Evolutionary conservation across 805 yeast species (phyloP), one percentile per base, ranked within the genome.

Genomic region (Starmerella bombi): DNA sequence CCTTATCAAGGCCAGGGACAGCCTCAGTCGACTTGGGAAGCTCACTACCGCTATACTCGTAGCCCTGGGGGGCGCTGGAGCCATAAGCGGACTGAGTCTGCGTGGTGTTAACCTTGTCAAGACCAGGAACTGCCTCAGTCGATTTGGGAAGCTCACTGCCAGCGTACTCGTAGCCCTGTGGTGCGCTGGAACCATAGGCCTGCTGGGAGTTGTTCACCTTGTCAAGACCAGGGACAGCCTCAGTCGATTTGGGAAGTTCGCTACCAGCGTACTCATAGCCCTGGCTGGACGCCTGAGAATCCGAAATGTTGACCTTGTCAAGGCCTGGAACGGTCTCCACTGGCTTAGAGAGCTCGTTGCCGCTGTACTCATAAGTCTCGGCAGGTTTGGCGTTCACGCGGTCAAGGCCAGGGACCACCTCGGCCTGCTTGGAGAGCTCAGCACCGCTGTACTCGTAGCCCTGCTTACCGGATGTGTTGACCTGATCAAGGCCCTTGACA

Each of bases 331-430:
- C 35, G 8, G 17, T 20, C 34, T 42, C 45, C 14, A 6, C n/a
- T 5, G 38, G 18, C 15, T 42, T 19, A 3, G 31, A 27, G 7
- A 42, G 36, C 28, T 42, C 33, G 9, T 12, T 12, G 23, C 32
- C 25, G 14, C 9, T 20, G 16, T 34, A 19, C 35, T 42, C 46
- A 30, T 38, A 42, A 10, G 42, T n/a, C n/a, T n/a, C n/a, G n/a
- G 10, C 27, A 28, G 31, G 15, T 12, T 14, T 19, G 10, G 22
- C 7, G 20, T 25, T n/a, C 17, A 29, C 17, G 23, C 9, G 14
- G 20, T 36, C 39, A n/a, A 37, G 35, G 10, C 40, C 40, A 16
- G 21, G n/a, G 12, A 38, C 42, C 32, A 27, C 19, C 31, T 39
- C 42, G 14, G 15, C 8, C 6, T 25, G 27, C 20, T 32, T 12